phyloP scores from a whole-genome alignment of 495 filamentous ascomycete genomes.

The Daldinia loculata region DNA sequence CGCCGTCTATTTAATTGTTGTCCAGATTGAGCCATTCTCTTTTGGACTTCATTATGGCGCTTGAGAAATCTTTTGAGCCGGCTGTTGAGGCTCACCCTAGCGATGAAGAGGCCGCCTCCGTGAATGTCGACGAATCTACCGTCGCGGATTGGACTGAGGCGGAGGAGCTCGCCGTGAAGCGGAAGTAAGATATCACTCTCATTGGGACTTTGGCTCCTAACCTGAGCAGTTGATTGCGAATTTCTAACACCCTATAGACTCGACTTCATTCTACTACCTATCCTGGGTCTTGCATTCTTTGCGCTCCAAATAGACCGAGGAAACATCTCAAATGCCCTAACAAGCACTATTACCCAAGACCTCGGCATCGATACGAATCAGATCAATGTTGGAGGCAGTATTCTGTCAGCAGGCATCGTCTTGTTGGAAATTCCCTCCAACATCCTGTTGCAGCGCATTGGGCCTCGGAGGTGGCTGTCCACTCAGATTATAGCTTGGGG shows the following conservation, averaged over 20 bases:
- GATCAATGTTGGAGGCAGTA: slow-evolving; percentile 65
- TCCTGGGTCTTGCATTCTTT: slow-evolving; percentile 66
- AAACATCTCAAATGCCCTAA: slow-evolving; percentile 61
- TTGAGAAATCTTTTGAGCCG: slow-evolving; percentile 8
- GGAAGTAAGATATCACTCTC: slow-evolving; percentile 44
- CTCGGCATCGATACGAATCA: slow-evolving; percentile 64
- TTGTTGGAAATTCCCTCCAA: slow-evolving; percentile 67
- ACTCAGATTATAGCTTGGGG: slow-evolving; percentile 67
- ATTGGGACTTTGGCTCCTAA: not conserved
- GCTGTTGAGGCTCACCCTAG: not conserved
- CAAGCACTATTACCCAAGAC: slow-evolving; percentile 61
- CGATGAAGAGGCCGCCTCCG: slow-evolving; percentile 44
- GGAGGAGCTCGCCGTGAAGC: slow-evolving; percentile 50
- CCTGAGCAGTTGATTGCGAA: not conserved
- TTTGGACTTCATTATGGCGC: not conserved
- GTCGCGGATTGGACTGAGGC: slow-evolving; percentile 46
- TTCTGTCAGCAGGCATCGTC: slow-evolving; percentile 65
- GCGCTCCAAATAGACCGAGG: slow-evolving; percentile 64
- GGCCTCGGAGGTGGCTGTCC: slow-evolving; percentile 63
- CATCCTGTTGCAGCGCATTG: slow-evolving; percentile 63
- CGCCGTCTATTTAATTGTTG: not conserved
- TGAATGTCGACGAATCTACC: slow-evolving; percentile 31
- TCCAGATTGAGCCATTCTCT: too few species aligned
- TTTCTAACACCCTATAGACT: slow-evolving; percentile 45
- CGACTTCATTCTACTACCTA: slow-evolving; percentile 62